phyloP scores from a whole-genome alignment of 1,284 basidiomycete species.

The Apiotrichum gamsii region DNA sequence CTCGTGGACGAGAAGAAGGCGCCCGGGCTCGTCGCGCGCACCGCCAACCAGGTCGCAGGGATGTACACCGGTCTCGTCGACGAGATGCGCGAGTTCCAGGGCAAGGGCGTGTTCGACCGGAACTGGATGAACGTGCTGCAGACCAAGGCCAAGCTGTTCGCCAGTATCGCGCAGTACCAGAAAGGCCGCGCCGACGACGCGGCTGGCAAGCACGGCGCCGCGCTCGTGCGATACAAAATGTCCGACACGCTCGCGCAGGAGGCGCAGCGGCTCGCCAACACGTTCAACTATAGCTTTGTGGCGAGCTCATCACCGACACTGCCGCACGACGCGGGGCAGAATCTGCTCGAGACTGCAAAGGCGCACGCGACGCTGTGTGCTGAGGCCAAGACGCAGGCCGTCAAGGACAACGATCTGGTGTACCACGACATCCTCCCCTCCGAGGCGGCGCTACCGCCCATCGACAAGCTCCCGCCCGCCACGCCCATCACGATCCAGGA shows the following conservation, averaged over 20 bases:
- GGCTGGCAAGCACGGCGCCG: conserved; percentile 75
- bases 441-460: conserved; percentile 67
- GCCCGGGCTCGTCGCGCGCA: conserved; percentile 70
- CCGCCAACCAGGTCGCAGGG: conserved; percentile 73
- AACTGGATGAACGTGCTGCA: conserved; percentile 68
- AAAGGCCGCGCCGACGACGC: conserved; percentile 72
- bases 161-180: conserved; percentile 80
- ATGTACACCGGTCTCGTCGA: conserved; percentile 76
- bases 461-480: conserved; percentile 74
- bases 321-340: conserved; percentile 75
- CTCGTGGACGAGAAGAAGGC: conserved; percentile 85
- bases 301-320: conserved; percentile 69
- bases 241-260: conserved; percentile 82
- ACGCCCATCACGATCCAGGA: conserved; percentile 86
- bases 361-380: conserved; percentile 69
- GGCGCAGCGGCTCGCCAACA: conserved; percentile 61
- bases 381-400: conserved; percentile 69
- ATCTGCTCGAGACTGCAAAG: conserved; percentile 75
- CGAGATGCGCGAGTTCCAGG: conserved; percentile 91
- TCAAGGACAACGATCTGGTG: conserved; percentile 92
- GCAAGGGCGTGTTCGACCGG: conserved; percentile 90
- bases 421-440: conserved; percentile 91
- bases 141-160: conserved; percentile 87
- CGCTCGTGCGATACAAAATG: conserved; percentile 70
- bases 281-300: conserved; percentile 68